Evolutionary conservation across 2,329 filamentous ascomycete genomes (phyloP).

Genomic region (Capronia epimyces): DNA sequence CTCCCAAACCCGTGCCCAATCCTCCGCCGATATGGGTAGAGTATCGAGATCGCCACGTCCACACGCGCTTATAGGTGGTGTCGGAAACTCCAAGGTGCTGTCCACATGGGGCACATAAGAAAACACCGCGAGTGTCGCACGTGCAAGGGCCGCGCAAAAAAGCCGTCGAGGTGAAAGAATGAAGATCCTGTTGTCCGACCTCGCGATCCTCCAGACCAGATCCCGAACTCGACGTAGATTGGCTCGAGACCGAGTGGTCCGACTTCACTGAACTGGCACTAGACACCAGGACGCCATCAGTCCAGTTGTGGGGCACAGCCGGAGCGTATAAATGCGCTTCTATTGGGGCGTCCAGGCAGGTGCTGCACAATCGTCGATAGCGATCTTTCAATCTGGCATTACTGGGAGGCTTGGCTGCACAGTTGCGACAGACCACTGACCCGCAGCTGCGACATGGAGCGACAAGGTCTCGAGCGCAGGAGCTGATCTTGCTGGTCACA

Average conservation of each 20-base stretch:
- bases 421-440: conserved; percentile 79
- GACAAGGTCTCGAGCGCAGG: conserved; percentile 84
- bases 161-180: conserved; percentile 42
- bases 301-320: neutral
- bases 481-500: conserved; percentile 63
- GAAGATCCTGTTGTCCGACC: neutral
- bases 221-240: conserved; percentile 13
- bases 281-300: conserved; percentile 12
- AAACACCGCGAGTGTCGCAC: conserved; percentile 56
- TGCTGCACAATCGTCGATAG: conserved; percentile 72
- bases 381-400: conserved; percentile 62
- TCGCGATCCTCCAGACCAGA: conserved; percentile 5
- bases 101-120: conserved; percentile 82
- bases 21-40: conserved; percentile 69
- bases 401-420: conserved; percentile 75
- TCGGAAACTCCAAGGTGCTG: conserved; percentile 57
- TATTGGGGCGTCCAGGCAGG: conserved; percentile 69
- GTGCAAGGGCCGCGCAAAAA: conserved; percentile 55
- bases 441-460: conserved; percentile 73
- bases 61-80: conserved; percentile 61
- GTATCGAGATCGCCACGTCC: conserved; percentile 86
- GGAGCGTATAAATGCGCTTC: conserved; percentile 40
- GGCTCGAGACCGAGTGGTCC: conserved; percentile 19
- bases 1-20: conserved; percentile 78
- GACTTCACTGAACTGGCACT: conserved; percentile 27